Evolutionary conservation across 768 basidiomycete species (phyloP).

Genomic region (Hericium coralloides): DNA sequence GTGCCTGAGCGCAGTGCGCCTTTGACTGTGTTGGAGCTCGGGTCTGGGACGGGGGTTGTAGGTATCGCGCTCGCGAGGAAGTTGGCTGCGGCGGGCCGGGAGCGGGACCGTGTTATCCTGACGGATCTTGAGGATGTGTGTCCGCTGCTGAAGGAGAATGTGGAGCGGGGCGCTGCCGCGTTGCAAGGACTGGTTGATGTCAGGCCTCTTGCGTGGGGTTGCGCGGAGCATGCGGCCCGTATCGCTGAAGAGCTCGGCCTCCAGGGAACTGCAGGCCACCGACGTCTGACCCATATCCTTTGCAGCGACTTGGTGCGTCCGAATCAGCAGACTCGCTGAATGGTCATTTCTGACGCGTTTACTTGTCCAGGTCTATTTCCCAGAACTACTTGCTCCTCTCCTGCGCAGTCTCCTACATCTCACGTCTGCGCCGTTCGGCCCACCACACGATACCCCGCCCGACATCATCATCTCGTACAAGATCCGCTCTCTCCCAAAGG

Average conservation of each 20-base stretch:
- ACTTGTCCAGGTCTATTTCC: conserved; percentile 67
- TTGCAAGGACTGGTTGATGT: conserved; percentile 28
- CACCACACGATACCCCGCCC: conserved; percentile 12
- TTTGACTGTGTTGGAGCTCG: conserved; percentile 58
- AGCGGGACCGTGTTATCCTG: conserved; percentile 29
- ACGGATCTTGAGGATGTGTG: conserved; percentile 79
- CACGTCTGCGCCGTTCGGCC: conserved; percentile 41
- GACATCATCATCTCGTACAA: conserved; percentile 67
- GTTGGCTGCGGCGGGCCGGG: conserved; percentile 19
- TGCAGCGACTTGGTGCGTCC: conserved; percentile 76
- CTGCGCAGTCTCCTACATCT: conserved; percentile 67
- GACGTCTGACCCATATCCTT: conserved; percentile 51
- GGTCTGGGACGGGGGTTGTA: conserved; percentile 68
- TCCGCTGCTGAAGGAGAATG: conserved; percentile 28
- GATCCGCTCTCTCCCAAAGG: conserved; percentile 62
- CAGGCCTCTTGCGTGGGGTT: conserved; percentile 67
- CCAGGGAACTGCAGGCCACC: background rate
- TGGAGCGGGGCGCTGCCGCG: background rate
- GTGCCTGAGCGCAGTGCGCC: conserved; percentile 20
- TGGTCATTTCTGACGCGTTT: background rate
- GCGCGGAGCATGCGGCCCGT: conserved; percentile 28
- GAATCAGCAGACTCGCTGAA: background rate
- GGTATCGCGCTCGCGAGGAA: conserved; percentile 37
- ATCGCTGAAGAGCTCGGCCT: conserved; percentile 32
- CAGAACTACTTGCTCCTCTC: conserved; percentile 69